phyloP scores from a whole-genome alignment of 2,329 filamentous ascomycete species.

The Gaeumannomyces sp. region DNA sequence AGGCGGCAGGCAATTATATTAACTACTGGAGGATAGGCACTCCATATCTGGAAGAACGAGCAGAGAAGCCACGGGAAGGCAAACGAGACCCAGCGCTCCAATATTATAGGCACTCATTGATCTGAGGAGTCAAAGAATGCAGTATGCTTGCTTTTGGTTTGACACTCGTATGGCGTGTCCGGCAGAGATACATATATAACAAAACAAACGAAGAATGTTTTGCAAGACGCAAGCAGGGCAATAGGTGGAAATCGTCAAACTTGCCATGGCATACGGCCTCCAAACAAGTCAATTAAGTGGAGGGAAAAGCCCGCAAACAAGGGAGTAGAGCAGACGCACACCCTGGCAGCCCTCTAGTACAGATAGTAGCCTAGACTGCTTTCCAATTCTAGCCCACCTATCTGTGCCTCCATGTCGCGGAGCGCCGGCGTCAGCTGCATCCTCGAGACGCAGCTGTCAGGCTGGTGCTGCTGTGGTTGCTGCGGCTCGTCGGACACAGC shows the following conservation, averaged over 20 bases:
- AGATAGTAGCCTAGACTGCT: conserved; percentile 23
- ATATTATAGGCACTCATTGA: background rate
- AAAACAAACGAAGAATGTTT: background rate
- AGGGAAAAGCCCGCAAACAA: background rate
- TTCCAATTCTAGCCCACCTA: conserved; percentile 23
- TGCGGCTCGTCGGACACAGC: conserved; percentile 6
- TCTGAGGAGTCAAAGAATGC: background rate
- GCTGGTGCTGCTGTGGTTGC: conserved; percentile 13
- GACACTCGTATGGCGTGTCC: background rate
- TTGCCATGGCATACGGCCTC: background rate
- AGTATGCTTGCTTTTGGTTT: background rate
- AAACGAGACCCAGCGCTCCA: background rate
- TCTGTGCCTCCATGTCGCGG: conserved; percentile 15
- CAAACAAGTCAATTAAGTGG: background rate
- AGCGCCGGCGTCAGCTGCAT: conserved; percentile 16
- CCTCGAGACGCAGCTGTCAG: conserved; percentile 12
- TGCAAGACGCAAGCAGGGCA: background rate
- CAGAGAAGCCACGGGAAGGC: background rate
- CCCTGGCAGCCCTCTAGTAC: conserved; percentile 13
- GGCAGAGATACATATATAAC: no score
- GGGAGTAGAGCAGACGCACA: background rate
- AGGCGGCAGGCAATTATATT: no score
- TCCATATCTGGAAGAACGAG: background rate
- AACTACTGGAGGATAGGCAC: background rate
- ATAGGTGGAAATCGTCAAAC: background rate